Conservation (phyloP, 73 alveolate species). For the Loxodes magnus region DNA sequence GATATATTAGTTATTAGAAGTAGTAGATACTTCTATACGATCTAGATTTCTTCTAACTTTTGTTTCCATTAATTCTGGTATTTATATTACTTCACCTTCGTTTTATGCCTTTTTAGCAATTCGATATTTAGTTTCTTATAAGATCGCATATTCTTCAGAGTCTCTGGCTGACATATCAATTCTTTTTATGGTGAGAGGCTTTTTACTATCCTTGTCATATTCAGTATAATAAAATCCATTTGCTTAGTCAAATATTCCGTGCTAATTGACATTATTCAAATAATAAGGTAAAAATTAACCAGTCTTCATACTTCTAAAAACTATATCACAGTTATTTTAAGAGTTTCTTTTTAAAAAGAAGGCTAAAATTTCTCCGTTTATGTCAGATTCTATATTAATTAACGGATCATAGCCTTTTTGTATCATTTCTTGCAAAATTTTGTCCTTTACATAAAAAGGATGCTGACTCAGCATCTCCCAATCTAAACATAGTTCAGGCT, state of each 20-base stretch:
- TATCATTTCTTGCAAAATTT: too few species aligned
- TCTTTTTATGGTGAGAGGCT: not conserved
- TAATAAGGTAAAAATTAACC: too few species aligned
- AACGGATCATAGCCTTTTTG: too few species aligned
- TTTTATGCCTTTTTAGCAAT: not conserved
- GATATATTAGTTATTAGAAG: conserved; percentile 1
- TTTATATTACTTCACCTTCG: not conserved
- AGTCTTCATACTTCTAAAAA: too few species aligned
- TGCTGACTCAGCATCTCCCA: too few species aligned
- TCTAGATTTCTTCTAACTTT: not conserved
- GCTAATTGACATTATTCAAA: not conserved
- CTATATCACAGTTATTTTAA: too few species aligned
- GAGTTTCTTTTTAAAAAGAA: too few species aligned
- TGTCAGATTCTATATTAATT: too few species aligned
- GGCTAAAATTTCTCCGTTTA: too few species aligned
- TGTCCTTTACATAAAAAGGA: too few species aligned
- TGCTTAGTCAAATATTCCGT: conserved; percentile 3
- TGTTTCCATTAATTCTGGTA: too few species aligned
- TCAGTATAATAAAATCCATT: conserved; percentile 8
- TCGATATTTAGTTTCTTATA: not conserved
- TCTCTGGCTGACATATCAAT: not conserved
- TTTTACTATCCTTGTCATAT: not conserved
- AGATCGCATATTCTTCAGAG: not conserved
- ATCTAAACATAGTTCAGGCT: too few species aligned
- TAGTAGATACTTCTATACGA: not conserved